phyloP scores from a whole-genome alignment of 169 alveolate genomes.

The Cryptosporidium parvum region DNA sequence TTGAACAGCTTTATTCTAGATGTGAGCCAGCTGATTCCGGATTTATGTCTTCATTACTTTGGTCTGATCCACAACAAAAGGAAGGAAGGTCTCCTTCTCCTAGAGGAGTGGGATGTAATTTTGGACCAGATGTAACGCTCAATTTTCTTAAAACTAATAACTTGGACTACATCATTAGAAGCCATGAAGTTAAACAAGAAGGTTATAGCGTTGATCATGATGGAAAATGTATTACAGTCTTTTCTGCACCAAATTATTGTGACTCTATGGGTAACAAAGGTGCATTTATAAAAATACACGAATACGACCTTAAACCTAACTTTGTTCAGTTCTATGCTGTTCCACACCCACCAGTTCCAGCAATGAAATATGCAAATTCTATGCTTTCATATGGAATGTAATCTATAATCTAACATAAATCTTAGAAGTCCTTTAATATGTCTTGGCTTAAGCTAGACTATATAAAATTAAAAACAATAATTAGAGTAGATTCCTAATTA shows the following conservation, averaged over 20 bases:
- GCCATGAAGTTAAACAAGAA: constrained; percentile 98
- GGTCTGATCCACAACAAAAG: constrained; percentile 98
- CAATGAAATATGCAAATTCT: constrained; percentile 94
- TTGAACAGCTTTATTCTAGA: constrained; percentile 92
- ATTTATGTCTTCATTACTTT: constrained; percentile 94
- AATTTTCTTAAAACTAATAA: constrained; percentile 92
- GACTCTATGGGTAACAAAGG: constrained; percentile 99
- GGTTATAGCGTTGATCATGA: constrained; percentile 98
- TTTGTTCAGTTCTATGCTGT: constrained; percentile 92
- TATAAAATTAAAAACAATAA: too few species aligned
- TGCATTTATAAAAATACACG: constrained; percentile 92
- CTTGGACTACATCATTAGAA: constrained; percentile 92
- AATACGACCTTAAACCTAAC: constrained; percentile 89
- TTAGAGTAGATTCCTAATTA: neutral
- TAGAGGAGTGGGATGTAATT: constrained; percentile 96
- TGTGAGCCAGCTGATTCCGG: constrained; percentile 97
- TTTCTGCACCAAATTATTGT: constrained; percentile 99
- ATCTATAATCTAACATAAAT: neutral
- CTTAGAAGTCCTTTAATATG: too few species aligned
- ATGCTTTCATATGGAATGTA: constrained; percentile 80
- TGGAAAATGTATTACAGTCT: constrained; percentile 96
- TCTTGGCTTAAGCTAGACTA: too few species aligned
- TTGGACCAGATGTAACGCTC: constrained; percentile 98
- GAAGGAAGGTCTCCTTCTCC: constrained; percentile 97
- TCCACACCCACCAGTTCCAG: constrained; percentile 94